A percentile compares a stretch with the other conserved stretches of the same genome.
phyloP scores from a whole-genome alignment of 331 rosid species.

The Rhamnella rubrinervis region DNA sequence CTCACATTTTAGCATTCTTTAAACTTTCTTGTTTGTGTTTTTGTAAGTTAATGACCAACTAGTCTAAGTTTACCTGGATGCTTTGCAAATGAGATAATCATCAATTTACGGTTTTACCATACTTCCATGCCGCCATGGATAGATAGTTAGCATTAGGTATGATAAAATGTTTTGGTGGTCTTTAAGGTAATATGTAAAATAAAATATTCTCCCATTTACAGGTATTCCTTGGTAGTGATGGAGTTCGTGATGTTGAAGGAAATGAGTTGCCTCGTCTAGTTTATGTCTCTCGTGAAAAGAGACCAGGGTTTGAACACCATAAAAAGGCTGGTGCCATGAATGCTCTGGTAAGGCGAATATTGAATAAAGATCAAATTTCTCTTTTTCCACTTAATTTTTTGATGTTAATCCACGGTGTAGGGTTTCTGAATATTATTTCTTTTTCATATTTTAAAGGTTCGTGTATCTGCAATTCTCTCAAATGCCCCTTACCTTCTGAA shows the following conservation, averaged over 20 bases:
- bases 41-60: background rate
- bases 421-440: constrained; percentile 18
- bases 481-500: constrained; percentile 92
- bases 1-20: too few relatives aligned
- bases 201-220: constrained; percentile 23
- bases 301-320: constrained; percentile 97
- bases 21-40: too few relatives aligned
- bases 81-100: too few relatives aligned
- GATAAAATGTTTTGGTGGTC: constrained; percentile 4
- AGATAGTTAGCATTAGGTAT: background rate
- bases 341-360: constrained; percentile 52
- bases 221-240: constrained; percentile 93
- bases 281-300: constrained; percentile 94
- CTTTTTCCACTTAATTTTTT: background rate
- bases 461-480: constrained; percentile 86
- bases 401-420: background rate
- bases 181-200: background rate
- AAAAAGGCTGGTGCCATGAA: constrained; percentile 99
- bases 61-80: too few relatives aligned
- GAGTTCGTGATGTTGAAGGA: constrained; percentile 85
- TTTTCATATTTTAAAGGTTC: constrained; percentile 49
- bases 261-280: constrained; percentile 81
- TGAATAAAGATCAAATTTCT: background rate
- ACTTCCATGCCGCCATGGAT: background rate
- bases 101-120: background rate